These are phyloP conservation scores for Tardiomyces depauwii DNA, from an alignment of 1,139 yeast genomes.

Conservation along the genomic window DNA sequence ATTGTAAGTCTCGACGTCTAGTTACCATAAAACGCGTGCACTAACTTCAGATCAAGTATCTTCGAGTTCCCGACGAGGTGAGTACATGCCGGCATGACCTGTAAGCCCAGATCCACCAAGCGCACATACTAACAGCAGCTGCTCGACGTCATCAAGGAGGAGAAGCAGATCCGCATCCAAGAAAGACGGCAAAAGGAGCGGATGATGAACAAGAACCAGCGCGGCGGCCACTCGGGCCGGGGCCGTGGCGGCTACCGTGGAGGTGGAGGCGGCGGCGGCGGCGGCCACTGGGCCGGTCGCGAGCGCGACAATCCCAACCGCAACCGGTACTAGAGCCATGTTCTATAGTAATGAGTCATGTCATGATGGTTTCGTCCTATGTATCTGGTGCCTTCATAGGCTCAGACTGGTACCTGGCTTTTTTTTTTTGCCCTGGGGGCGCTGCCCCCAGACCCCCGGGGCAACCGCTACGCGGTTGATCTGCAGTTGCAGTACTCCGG, in stretches of 20 bases:
- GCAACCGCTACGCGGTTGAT: too few species aligned
- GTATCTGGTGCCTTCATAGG: too few species aligned
- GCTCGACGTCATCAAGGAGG: conserved; percentile 54
- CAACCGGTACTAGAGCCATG: conserved; percentile 1
- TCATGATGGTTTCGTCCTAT: not conserved
- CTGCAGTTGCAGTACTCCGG: too few species aligned
- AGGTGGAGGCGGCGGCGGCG: conserved; percentile 9
- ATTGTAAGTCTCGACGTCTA: conserved; percentile 25
- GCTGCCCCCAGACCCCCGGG: too few species aligned
- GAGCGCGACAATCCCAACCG: conserved; percentile 7
- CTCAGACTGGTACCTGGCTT: too few species aligned
- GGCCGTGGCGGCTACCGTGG: conserved; percentile 11
- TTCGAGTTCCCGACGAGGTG: conserved; percentile 47
- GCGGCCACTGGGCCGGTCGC: conserved; percentile 7
- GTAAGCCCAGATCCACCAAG: too few species aligned
- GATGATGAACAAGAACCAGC: conserved; percentile 16
- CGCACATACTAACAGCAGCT: conserved; percentile 4
- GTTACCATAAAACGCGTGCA: not conserved
- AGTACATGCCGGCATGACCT: conserved; percentile 19
- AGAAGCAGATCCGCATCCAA: conserved; percentile 58
- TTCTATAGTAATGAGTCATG: not conserved
- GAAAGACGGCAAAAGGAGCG: conserved; percentile 33
- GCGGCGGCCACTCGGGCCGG: conserved; percentile 13
- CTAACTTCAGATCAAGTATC: conserved; percentile 37
- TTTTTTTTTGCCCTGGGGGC: too few species aligned